A percentile compares a stretch with the other conserved stretches of the same genome.
These are phyloP conservation scores for Cadophora luteo-olivacea DNA, from an alignment of 2,329 filamentous ascomycete genomes.

Conservation along the genomic window DNA sequence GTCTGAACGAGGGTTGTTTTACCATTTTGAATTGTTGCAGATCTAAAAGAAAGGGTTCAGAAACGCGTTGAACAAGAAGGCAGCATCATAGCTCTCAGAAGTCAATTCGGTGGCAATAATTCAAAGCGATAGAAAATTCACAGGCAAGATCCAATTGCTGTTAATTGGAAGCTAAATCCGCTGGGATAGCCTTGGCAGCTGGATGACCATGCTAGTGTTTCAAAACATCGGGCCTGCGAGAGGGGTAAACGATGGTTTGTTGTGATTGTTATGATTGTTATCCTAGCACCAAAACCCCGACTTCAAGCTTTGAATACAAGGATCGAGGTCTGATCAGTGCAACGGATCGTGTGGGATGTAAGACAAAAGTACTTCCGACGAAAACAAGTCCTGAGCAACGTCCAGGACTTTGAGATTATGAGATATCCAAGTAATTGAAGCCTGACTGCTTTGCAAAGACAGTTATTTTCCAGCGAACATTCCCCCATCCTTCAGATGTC, in stretches of 20 bases:
- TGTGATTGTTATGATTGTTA: conserved; percentile 12
- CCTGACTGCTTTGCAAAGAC: neutral
- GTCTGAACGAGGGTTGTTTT: neutral
- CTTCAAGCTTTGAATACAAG: conserved; percentile 2
- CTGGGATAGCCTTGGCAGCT: neutral
- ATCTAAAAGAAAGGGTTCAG: neutral
- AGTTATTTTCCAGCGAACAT: neutral
- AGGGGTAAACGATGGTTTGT: conserved; percentile 11
- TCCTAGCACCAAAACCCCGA: conserved; percentile 4
- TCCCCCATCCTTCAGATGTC: conserved; percentile 4
- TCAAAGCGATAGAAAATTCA: neutral
- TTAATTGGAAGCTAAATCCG: neutral
- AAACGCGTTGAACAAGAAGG: neutral
- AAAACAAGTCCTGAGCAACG: neutral
- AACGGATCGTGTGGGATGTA: neutral
- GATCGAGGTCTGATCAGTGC: neutral
- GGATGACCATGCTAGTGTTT: conserved; percentile 3
- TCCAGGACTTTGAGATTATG: neutral
- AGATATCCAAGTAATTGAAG: neutral
- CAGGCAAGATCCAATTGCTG: neutral
- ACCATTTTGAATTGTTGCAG: neutral
- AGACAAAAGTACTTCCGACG: neutral
- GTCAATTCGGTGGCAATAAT: neutral
- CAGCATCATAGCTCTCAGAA: neutral
- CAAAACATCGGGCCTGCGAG: neutral